Conservation (phyloP, 169 alveolate species). For the Plasmodium malariae region DNA sequence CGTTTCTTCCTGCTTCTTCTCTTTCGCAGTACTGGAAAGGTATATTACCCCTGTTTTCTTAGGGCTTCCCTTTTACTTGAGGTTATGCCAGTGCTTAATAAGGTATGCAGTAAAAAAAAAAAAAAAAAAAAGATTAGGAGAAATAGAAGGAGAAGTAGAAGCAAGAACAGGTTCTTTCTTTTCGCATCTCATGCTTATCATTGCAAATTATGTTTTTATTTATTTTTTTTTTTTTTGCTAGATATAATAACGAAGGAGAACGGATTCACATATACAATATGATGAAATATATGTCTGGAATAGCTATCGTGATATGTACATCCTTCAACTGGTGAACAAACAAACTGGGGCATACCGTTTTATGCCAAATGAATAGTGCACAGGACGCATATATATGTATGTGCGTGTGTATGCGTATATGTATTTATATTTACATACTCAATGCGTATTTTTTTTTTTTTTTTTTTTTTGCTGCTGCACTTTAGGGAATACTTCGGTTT, state of each 20-base stretch:
- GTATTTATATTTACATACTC: too few relatives aligned
- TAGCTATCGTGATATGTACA: slow-evolving; percentile 74
- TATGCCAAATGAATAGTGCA: too few relatives aligned
- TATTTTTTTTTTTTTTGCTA: slow-evolving; percentile 72
- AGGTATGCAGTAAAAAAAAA: slow-evolving; percentile 76
- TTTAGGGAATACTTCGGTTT: slow-evolving; percentile 65
- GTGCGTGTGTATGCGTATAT: slow-evolving; percentile 27
- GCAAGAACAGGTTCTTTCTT: too few relatives aligned
- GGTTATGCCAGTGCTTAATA: slow-evolving; percentile 89
- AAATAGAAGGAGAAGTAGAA: too few relatives aligned
- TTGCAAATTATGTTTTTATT: slow-evolving; percentile 18
- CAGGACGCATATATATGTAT: background rate
- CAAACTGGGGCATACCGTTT: background rate
- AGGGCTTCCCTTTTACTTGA: slow-evolving; percentile 87
- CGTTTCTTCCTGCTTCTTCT: background rate
- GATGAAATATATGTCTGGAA: slow-evolving; percentile 67
- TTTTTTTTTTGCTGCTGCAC: background rate
- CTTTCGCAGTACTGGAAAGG: slow-evolving; percentile 68
- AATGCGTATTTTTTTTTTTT: too few relatives aligned
- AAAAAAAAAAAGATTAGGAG: slow-evolving; percentile 61
- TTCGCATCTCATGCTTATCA: slow-evolving; percentile 71
- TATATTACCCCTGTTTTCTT: slow-evolving; percentile 86
- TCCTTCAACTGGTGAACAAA: slow-evolving; percentile 68
- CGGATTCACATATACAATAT: slow-evolving; percentile 41
- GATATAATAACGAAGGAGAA: slow-evolving; percentile 75